Evolutionary conservation across 768 basidiomycete genomes (phyloP).

Genomic region (Boletus subparvulus): DNA sequence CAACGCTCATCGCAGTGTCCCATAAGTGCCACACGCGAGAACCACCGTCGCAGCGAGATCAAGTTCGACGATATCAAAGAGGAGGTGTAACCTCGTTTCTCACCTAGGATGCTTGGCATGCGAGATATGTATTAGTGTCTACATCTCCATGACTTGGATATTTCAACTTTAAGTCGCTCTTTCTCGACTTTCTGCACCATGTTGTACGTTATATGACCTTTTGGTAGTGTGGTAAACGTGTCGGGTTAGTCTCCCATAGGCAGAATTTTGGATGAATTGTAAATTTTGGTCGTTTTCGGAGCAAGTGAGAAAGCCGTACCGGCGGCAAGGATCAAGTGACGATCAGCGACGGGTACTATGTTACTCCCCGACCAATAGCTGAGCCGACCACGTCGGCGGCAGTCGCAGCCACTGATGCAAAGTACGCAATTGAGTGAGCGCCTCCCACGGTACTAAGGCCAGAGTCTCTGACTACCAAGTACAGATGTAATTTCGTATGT

Average conservation of each 20-base stretch:
- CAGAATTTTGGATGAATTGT: not conserved
- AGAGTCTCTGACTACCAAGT: constrained; percentile 19
- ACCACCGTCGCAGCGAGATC: not conserved
- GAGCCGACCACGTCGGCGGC: not conserved
- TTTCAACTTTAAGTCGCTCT: not conserved
- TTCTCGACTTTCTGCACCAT: not conserved
- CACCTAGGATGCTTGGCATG: not conserved
- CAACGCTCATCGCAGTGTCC: not conserved
- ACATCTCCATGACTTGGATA: not conserved
- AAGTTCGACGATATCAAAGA: not conserved
- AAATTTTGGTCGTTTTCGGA: not conserved
- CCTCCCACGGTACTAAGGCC: not conserved
- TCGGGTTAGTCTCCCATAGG: not conserved
- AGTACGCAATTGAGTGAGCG: not conserved
- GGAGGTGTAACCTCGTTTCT: not conserved
- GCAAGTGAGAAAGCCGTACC: not conserved
- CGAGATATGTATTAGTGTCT: not conserved
- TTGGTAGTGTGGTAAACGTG: no score
- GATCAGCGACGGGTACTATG: not conserved
- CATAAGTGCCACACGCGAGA: not conserved
- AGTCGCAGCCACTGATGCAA: not conserved
- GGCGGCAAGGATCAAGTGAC: not conserved
- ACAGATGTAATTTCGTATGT: constrained; percentile 29
- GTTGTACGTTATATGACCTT: not conserved
- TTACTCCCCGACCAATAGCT: no score